phyloP scores from a whole-genome alignment of 106 monocot genomes.

The Alisma plantagoaquatica region DNA sequence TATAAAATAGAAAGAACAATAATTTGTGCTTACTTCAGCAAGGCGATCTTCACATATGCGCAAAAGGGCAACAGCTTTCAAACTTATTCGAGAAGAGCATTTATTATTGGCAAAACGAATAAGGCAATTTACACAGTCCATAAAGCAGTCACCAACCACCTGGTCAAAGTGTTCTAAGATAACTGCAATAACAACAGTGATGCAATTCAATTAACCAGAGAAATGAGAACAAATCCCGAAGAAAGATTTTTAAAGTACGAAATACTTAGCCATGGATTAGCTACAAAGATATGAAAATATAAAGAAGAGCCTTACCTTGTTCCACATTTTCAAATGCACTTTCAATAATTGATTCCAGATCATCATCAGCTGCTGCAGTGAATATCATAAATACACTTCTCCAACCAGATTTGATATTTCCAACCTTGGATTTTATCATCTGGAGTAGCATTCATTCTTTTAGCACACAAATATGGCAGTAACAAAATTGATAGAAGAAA shows the following conservation, averaged over 20 bases:
- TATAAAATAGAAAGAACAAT: background rate
- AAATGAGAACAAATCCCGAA: too few relatives aligned
- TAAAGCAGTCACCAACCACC: slow-evolving; percentile 97
- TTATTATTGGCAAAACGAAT: slow-evolving; percentile 98
- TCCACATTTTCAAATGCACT: slow-evolving; percentile 99
- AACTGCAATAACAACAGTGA: slow-evolving; percentile 39
- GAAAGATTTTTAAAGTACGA: background rate
- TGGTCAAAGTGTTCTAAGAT: slow-evolving; percentile 99
- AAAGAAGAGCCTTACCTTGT: slow-evolving; percentile 57
- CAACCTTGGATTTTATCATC: slow-evolving; percentile 95
- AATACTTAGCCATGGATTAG: background rate
- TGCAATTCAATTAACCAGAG: background rate
- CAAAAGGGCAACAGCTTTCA: slow-evolving; percentile 96
- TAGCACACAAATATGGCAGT: too few relatives aligned
- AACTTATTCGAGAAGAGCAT: slow-evolving; percentile 68
- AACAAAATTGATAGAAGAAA: too few relatives aligned
- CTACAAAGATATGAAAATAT: too few relatives aligned
- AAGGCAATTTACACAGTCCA: slow-evolving; percentile 98
- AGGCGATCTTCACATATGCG: slow-evolving; percentile 99
- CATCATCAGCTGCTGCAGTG: slow-evolving; percentile 90
- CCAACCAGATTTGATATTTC: slow-evolving; percentile 98
- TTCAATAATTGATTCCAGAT: slow-evolving; percentile 77
- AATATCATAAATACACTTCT: slow-evolving; percentile 99
- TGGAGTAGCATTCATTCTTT: slow-evolving; percentile 15
- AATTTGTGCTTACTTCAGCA: slow-evolving; percentile 57